Evolutionary conservation across 352 stramenopile genomes (phyloP), one percentile per base, ranked within the genome.

Genomic region (Bremia lactucae): DNA sequence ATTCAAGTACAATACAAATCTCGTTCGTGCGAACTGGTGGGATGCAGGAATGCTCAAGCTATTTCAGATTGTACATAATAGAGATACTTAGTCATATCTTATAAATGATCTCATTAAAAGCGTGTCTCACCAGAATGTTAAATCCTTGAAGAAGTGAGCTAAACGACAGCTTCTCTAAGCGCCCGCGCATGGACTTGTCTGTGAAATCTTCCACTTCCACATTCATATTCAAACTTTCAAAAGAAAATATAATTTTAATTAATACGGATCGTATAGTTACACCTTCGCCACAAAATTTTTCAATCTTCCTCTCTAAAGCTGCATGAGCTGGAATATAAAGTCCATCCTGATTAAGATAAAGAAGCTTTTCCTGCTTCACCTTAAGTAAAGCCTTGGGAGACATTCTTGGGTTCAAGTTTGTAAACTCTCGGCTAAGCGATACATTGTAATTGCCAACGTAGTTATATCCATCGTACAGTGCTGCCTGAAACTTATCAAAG

Each of bases 211-310:
- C 55, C 8, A 63, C 59, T 37, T 80, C 58, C 20, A 86, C 65
- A 40, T 82, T 87, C 49, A 79, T 72, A 42, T 73, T 83, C 46
- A 87, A 63, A 34, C 70, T 85, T 14, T 90, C 74, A 10, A 90
- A 51, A 1, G 70, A 59, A 50, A 90, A 87, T 14, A 78, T 58
- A 19, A 83, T 50, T 40, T 68, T 74, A 31, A 87, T 79, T 14
- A 63, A 78, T 1, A 54, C 52, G 2, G 65, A 68, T n/a, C 58
- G 58, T 15, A 63, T 59, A 29, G 42, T 68, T 2, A 65, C 38
- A 1, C 52, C 62, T 38, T 83, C 68, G 0, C 36, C 49, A 24
- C 55, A 71, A 38, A 84, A 70, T 6, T 61, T 67, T 31, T 85
- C 71, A 31, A 90, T 67, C 29, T 85, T 66, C 34, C 76, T 80